Evolutionary conservation across 2,329 filamentous ascomycete genomes (phyloP), one percentile per base, ranked within the genome.

Genomic region (Colletotrichum eleusines): DNA sequence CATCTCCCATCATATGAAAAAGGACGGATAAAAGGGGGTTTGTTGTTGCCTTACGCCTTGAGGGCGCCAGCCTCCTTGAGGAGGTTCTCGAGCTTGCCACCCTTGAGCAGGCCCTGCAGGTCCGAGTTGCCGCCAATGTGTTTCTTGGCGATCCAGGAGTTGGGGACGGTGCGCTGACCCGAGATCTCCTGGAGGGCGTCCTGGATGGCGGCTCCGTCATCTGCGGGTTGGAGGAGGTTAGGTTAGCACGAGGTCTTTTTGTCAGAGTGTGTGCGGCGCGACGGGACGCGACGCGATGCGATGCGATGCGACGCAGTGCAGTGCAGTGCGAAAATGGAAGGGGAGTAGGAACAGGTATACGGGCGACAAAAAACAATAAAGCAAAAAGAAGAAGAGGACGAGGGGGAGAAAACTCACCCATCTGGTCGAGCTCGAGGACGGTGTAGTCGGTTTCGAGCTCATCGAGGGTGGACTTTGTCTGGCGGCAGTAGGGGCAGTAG

Each of bases 41-140:
- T n/a, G n/a, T n/a, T n/a, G 50, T 20, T 16, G 23, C 48, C 81
- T 83, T 83, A 84, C 78, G 76, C 78, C 77, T 80, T 78, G 67
- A 84, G 63, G 60, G 84, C 85, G 72, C 81, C 82, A 28, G 82
- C 84, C 38, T 81, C 79, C 74, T 77, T 74, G 61, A 88, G 79
- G 59, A 86, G 75, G 46, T 75, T 73, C 77, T 82, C 76, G 35
- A 84, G 80, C 77, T 83, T 77, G 73, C 79, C 81, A 20, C 74
- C 72, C 46, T 74, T 78, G 66, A 93, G 83, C 75, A 96, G 81
- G 40, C 77, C 77, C 75, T 90, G 87, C 64, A 98, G 83, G 74
- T 97, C 95, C 31, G 94, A 97, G 89, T 98, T 98, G 76, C 96
- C 96, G 74, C 96, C 96, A 80, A 99, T 97, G 84, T 98, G 95